Percentiles rank a stretch among this genome's conserved stretches.
phyloP scores from a whole-genome alignment of 495 filamentous ascomycete genomes.

The Annulohypoxylon bovei region DNA sequence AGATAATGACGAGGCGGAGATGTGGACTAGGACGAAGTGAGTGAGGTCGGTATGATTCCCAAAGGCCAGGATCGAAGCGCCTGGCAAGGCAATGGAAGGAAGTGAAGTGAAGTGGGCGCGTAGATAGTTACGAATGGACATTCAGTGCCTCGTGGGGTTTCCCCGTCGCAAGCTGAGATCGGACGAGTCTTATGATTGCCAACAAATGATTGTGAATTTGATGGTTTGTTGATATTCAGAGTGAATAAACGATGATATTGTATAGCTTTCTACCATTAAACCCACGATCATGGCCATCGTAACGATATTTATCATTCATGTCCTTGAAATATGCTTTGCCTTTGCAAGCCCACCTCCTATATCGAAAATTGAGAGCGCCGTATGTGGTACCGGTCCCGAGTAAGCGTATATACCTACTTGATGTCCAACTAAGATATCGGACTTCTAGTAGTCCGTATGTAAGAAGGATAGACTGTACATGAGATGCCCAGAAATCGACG shows the following conservation, averaged over 20 bases:
- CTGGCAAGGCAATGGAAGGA: slow-evolving; percentile 1
- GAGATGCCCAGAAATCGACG: too few species aligned
- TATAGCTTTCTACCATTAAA: too few species aligned
- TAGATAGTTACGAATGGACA: slow-evolving; percentile 27
- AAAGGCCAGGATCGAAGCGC: not conserved
- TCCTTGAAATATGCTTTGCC: too few species aligned
- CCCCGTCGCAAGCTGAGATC: slow-evolving; percentile 1
- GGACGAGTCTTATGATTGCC: not conserved
- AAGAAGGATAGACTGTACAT: too few species aligned
- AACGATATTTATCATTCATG: too few species aligned
- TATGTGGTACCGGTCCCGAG: too few species aligned
- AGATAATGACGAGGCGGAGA: slow-evolving; percentile 15
- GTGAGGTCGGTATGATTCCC: slow-evolving; percentile 5
- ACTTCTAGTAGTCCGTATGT: too few species aligned
- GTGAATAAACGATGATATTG: not conserved
- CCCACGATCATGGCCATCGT: too few species aligned
- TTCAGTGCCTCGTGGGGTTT: slow-evolving; percentile 8
- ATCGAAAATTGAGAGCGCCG: too few species aligned
- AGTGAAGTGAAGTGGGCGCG: not conserved
- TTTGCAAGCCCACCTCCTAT: too few species aligned
- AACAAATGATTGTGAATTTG: not conserved
- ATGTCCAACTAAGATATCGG: too few species aligned
- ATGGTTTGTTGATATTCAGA: not conserved
- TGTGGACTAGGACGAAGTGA: not conserved
- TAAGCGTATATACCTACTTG: too few species aligned